phyloP scores from a whole-genome alignment of 768 basidiomycete genomes.

The Galerina marginata region DNA sequence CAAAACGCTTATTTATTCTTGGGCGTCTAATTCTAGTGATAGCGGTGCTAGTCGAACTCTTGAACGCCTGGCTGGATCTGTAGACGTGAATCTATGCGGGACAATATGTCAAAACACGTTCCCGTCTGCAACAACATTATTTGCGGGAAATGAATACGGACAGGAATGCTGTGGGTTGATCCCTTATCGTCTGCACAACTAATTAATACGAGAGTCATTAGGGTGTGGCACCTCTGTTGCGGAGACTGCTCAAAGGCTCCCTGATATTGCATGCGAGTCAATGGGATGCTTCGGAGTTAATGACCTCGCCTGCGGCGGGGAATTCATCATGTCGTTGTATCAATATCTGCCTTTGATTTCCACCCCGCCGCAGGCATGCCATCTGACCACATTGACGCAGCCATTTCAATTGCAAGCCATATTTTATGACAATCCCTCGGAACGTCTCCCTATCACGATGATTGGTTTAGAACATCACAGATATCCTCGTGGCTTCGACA shows the following conservation, averaged over 20 bases:
- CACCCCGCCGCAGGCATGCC: neutral
- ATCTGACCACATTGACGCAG: neutral
- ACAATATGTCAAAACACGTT: neutral
- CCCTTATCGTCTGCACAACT: neutral
- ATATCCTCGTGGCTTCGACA: neutral
- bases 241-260: conserved; percentile 1
- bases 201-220: neutral
- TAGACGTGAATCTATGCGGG: conserved; percentile 1
- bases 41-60: neutral
- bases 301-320: conserved; percentile 15
- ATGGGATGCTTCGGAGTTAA: conserved; percentile 10
- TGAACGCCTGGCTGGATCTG: neutral
- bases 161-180: conserved; percentile 13
- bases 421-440: neutral
- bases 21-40: neutral
- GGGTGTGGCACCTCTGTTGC: conserved; percentile 12
- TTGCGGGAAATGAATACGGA: conserved; percentile 13
- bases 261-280: conserved; percentile 17
- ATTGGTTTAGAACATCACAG: neutral
- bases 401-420: neutral
- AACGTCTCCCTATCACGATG: neutral
- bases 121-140: neutral
- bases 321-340: conserved; percentile 11
- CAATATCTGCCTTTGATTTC: neutral
- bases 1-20: neutral